Conservation (phyloP, 108 stramenopile species). For the Cylindrotheca closterium region DNA sequence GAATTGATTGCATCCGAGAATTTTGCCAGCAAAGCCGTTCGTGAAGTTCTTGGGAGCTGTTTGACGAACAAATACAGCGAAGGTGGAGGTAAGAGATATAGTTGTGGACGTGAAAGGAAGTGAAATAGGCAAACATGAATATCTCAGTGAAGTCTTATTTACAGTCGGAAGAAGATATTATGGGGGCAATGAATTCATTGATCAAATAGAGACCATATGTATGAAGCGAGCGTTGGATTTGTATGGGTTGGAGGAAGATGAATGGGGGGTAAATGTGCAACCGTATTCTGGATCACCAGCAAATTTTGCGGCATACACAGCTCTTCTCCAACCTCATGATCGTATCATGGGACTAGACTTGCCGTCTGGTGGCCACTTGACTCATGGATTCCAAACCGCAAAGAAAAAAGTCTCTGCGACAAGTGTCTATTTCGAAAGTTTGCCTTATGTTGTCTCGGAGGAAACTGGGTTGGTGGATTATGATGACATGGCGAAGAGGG, state of each 20-base stretch:
- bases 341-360: constrained; percentile 99
- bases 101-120: not conserved
- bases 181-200: constrained; percentile 96
- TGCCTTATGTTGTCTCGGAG: constrained; percentile 96
- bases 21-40: constrained; percentile 94
- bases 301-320: constrained; percentile 99
- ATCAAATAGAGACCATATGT: constrained; percentile 95
- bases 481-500: constrained; percentile 92
- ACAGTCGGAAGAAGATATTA: constrained; percentile 96
- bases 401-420: constrained; percentile 98
- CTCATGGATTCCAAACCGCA: constrained; percentile 97
- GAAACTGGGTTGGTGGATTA: constrained; percentile 96
- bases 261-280: constrained; percentile 99
- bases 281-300: constrained; percentile 97
- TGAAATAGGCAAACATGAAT: not conserved
- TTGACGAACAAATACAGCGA: constrained; percentile 99
- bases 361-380: constrained; percentile 98
- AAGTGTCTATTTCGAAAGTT: constrained; percentile 97
- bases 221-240: constrained; percentile 89
- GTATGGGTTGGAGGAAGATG: constrained; percentile 74
- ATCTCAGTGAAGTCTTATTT: not conserved
- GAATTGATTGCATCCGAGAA: constrained; percentile 99
- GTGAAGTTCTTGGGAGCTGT: constrained; percentile 93
- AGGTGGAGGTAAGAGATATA: constrained; percentile 68
- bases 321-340: constrained; percentile 95